Conservation (phyloP, 208 protist species). For the Trypanosoma grayi region DNA sequence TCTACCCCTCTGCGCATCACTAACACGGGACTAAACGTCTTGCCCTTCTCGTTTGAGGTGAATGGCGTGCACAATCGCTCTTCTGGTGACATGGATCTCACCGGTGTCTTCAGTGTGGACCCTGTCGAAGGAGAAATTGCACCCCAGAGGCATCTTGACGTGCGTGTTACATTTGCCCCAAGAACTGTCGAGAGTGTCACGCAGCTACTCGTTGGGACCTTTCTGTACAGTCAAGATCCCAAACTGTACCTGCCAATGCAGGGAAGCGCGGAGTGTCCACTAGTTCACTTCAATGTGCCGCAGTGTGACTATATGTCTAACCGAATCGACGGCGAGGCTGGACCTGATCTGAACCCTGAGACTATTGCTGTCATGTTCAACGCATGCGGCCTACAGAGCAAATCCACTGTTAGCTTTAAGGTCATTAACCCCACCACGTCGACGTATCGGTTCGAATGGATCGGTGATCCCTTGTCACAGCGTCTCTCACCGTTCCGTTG, state of each 20-base stretch:
- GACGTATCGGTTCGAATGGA: constrained; percentile 94
- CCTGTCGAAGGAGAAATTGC: constrained; percentile 59
- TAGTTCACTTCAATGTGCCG: constrained; percentile 96
- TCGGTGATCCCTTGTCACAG: constrained; percentile 34
- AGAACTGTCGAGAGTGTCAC: constrained; percentile 44
- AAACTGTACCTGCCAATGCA: constrained; percentile 62
- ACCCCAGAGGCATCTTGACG: constrained; percentile 36
- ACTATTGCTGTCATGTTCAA: constrained; percentile 79
- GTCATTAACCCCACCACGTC: constrained; percentile 95
- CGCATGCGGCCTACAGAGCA: constrained; percentile 84
- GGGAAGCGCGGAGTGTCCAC: constrained; percentile 86
- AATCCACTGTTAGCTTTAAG: constrained; percentile 87
- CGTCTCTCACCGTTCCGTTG: constrained; percentile 87
- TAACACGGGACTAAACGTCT: constrained; percentile 81
- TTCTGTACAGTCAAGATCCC: constrained; percentile 51
- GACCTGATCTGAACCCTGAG: constrained; percentile 31
- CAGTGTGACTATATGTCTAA: constrained; percentile 86
- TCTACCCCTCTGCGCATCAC: constrained; percentile 67
- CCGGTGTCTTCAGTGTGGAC: constrained; percentile 66
- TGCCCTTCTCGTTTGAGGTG: constrained; percentile 78
- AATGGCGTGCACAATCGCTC: background rate
- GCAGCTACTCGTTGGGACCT: constrained; percentile 41
- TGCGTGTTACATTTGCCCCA: constrained; percentile 89
- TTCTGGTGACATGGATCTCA: background rate
- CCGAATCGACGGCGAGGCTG: constrained; percentile 61